phyloP scores from a whole-genome alignment of 2,329 filamentous ascomycete genomes.

The Eutypella sp. region DNA sequence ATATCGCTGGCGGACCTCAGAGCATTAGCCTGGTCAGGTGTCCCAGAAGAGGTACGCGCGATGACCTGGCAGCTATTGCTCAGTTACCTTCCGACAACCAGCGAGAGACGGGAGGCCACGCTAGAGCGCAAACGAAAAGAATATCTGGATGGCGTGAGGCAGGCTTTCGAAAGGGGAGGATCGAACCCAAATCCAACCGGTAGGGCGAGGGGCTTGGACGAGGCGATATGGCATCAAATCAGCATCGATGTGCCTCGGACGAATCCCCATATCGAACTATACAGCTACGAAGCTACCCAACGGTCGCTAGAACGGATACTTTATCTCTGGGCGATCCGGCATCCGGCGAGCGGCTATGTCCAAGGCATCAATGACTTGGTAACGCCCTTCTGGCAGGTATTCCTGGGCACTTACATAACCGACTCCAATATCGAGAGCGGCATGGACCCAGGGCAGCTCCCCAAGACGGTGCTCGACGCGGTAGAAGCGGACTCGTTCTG shows the following conservation, averaged over 20 bases:
- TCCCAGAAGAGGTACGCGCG: constrained; percentile 90
- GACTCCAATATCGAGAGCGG: constrained; percentile 86
- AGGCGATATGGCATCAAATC: constrained; percentile 99
- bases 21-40: constrained; percentile 85
- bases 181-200: constrained; percentile 34
- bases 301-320: constrained; percentile 89
- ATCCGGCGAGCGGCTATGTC: constrained; percentile 95
- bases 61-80: constrained; percentile 99
- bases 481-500: constrained; percentile 98
- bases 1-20: constrained; percentile 82
- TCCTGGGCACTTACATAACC: constrained; percentile 91
- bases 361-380: constrained; percentile 98
- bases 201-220: constrained; percentile 69
- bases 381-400: constrained; percentile 97
- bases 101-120: constrained; percentile 82
- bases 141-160: constrained; percentile 85
- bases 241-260: constrained; percentile 96
- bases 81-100: constrained; percentile 94
- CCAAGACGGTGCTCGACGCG: constrained; percentile 84
- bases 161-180: constrained; percentile 64
- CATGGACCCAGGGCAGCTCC: constrained; percentile 95
- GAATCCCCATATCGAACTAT: constrained; percentile 91
- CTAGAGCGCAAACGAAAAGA: constrained; percentile 94
- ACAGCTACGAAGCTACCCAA: constrained; percentile 94
- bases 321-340: constrained; percentile 95